Percentiles rank a stretch among this genome's conserved stretches.
phyloP scores from a whole-genome alignment of 202 grass and related monocot genomes.

The Tripidium arundinaceum region DNA sequence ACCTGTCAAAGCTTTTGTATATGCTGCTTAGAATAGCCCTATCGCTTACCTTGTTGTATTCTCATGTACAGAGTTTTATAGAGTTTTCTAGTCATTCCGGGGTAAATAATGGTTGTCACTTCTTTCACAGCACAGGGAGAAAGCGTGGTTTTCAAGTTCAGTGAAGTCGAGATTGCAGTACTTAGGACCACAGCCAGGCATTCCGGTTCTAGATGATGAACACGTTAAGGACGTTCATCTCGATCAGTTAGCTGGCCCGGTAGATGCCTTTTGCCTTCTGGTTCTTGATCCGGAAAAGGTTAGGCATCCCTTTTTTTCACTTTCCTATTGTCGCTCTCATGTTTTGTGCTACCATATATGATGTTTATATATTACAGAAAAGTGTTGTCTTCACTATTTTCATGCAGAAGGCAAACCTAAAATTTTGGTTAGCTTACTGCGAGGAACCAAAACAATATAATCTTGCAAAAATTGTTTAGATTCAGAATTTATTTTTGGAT shows the following conservation, averaged over 20 bases:
- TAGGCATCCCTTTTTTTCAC: neutral
- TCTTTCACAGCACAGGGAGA: slow-evolving; percentile 58
- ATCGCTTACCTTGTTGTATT: neutral
- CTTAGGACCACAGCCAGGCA: slow-evolving; percentile 58
- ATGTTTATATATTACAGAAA: neutral
- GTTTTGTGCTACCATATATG: neutral
- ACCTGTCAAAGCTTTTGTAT: neutral
- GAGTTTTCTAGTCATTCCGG: neutral
- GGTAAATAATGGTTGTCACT: slow-evolving; percentile 16
- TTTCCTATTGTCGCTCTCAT: neutral
- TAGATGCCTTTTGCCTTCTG: slow-evolving; percentile 70
- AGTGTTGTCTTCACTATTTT: neutral
- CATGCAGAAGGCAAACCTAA: neutral
- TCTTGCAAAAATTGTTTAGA: neutral
- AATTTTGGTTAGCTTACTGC: neutral
- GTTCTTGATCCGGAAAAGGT: slow-evolving; percentile 89
- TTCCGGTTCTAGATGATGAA: slow-evolving; percentile 54
- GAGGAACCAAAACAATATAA: neutral
- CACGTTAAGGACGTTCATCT: slow-evolving; percentile 40
- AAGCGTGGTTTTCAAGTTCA: slow-evolving; percentile 77
- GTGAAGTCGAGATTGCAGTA: slow-evolving; percentile 73
- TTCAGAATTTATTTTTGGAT: neutral
- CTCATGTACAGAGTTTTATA: neutral
- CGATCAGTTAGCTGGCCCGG: slow-evolving; percentile 58
- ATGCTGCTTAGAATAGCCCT: neutral